These are phyloP conservation scores for Cryphonectria parasitica DNA, from an alignment of 2,329 filamentous ascomycete genomes.

Conservation along the genomic window DNA sequence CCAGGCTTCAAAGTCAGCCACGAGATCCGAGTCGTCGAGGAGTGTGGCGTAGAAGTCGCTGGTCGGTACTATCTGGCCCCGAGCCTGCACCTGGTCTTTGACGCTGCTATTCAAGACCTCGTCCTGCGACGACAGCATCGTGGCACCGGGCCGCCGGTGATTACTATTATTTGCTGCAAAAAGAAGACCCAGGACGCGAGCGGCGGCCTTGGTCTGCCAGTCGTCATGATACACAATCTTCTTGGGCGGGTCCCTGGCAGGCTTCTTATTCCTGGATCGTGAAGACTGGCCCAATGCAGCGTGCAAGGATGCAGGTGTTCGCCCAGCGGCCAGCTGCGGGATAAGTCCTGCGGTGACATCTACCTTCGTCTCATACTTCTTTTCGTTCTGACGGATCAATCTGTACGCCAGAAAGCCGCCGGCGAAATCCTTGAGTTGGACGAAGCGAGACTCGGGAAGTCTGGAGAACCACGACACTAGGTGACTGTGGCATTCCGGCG, in stretches of 20 bases:
- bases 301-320: slow-evolving; percentile 72
- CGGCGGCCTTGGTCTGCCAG: slow-evolving; percentile 85
- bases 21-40: slow-evolving; percentile 83
- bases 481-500: slow-evolving; percentile 75
- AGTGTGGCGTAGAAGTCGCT: slow-evolving; percentile 88
- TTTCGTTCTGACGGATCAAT: slow-evolving; percentile 71
- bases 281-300: slow-evolving; percentile 68
- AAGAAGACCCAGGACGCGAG: slow-evolving; percentile 77
- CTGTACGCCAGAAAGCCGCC: slow-evolving; percentile 82
- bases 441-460: slow-evolving; percentile 69
- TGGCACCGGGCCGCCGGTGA: slow-evolving; percentile 40
- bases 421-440: slow-evolving; percentile 75
- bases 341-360: slow-evolving; percentile 71
- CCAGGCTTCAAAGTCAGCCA: slow-evolving; percentile 87
- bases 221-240: slow-evolving; percentile 74
- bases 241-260: slow-evolving; percentile 55
- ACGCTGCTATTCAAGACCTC: slow-evolving; percentile 42
- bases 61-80: slow-evolving; percentile 73
- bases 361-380: slow-evolving; percentile 61
- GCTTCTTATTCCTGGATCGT: slow-evolving; percentile 52
- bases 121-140: slow-evolving; percentile 19
- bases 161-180: slow-evolving; percentile 73
- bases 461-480: slow-evolving; percentile 79
- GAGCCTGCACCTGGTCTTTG: slow-evolving; percentile 47
- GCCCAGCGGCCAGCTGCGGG: slow-evolving; percentile 71